phyloP scores from a whole-genome alignment of 1,284 basidiomycete species.

The Trametes polyzona region DNA sequence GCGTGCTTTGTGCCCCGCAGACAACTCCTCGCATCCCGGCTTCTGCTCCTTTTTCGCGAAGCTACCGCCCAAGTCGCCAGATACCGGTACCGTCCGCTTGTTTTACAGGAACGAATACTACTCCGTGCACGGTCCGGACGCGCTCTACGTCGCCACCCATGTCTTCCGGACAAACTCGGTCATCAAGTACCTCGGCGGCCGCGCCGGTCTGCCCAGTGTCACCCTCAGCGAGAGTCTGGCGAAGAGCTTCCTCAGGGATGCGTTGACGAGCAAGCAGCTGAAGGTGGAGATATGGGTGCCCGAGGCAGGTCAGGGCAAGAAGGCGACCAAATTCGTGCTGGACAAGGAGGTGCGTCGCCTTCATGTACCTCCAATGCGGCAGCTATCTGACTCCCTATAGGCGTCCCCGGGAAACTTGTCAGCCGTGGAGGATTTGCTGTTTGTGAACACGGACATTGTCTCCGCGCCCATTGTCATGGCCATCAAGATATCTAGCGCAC shows the following conservation, averaged over 20 bases:
- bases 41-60: slow-evolving; percentile 77
- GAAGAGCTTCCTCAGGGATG: slow-evolving; percentile 87
- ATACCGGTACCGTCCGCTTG: slow-evolving; percentile 76
- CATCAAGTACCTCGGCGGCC: slow-evolving; percentile 80
- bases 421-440: slow-evolving; percentile 93
- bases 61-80: slow-evolving; percentile 69
- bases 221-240: slow-evolving; percentile 83
- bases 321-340: slow-evolving; percentile 71
- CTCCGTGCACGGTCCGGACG: slow-evolving; percentile 88
- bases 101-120: slow-evolving; percentile 90
- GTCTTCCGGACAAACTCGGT: slow-evolving; percentile 88
- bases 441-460: slow-evolving; percentile 81
- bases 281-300: slow-evolving; percentile 92
- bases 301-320: slow-evolving; percentile 76
- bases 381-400: slow-evolving; percentile 41
- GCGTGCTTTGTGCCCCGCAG: slow-evolving; percentile 33
- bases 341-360: slow-evolving; percentile 71
- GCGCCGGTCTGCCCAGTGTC: slow-evolving; percentile 74
- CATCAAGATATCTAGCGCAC: slow-evolving; percentile 72
- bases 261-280: slow-evolving; percentile 89
- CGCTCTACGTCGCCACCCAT: slow-evolving; percentile 83
- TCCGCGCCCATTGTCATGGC: slow-evolving; percentile 92
- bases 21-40: slow-evolving; percentile 56
- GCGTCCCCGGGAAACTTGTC: slow-evolving; percentile 96
- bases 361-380: background rate